A percentile compares a stretch with the other conserved stretches of the same genome.
Conservation (phyloP, 345 rosid species). For the Dipteronia dyeriana region DNA sequence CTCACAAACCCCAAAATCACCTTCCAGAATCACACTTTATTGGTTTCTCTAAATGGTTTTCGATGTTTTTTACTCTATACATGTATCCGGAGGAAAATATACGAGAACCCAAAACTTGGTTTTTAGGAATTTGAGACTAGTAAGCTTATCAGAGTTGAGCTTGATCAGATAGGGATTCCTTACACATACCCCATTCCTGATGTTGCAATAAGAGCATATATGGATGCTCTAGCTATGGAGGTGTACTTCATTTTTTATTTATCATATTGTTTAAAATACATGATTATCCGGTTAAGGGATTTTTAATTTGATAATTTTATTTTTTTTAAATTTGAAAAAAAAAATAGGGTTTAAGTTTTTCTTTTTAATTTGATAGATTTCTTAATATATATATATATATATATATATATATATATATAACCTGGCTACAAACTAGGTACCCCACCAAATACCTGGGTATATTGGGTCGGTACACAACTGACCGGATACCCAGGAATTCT, state of each 20-base stretch:
- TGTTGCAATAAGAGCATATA: conserved; percentile 83
- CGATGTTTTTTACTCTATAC: conserved; percentile 20
- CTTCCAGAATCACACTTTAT: conserved; percentile 12
- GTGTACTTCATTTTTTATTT: conserved; percentile 32
- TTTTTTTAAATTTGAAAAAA: too few species aligned
- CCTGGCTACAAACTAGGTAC: too few species aligned
- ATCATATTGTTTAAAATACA: neutral
- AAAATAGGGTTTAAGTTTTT: too few species aligned
- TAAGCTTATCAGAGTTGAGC: conserved; percentile 62
- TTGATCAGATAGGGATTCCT: conserved; percentile 49
- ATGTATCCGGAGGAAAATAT: conserved; percentile 45
- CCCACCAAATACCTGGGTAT: too few species aligned
- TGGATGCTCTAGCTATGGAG: conserved; percentile 94
- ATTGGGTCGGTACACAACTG: too few species aligned
- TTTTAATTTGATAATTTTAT: too few species aligned
- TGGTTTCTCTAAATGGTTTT: conserved; percentile 29
- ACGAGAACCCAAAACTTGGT: conserved; percentile 65
- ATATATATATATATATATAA: too few species aligned
- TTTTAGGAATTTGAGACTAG: conserved; percentile 63
- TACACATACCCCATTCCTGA: conserved; percentile 48
- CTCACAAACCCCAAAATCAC: neutral
- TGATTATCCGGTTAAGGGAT: too few species aligned
- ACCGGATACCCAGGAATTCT: too few species aligned
- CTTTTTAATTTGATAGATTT: too few species aligned
- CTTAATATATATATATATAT: too few species aligned